These are phyloP conservation scores for Euptelea pleiosperma DNA, from an alignment of 164 flowering plant species.

Conservation along the genomic window DNA sequence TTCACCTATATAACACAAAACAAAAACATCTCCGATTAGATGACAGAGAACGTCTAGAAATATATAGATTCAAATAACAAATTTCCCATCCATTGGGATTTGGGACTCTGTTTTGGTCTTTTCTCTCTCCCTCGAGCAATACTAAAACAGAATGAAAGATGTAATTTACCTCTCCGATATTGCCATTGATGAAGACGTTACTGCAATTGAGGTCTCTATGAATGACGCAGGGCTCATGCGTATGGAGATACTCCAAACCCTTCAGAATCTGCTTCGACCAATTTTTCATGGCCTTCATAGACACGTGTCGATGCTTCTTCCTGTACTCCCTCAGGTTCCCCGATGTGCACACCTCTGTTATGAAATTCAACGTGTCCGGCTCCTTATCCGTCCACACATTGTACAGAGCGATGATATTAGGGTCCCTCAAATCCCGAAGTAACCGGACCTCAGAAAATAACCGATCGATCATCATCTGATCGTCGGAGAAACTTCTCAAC, in stretches of 20 bases:
- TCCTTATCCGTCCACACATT: constrained; percentile 51
- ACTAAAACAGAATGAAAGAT: background rate
- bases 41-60: no score
- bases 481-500: constrained; percentile 42
- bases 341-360: constrained; percentile 76
- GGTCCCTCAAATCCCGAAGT: constrained; percentile 39
- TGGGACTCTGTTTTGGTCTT: no score
- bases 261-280: constrained; percentile 74
- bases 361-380: constrained; percentile 54
- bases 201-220: constrained; percentile 86
- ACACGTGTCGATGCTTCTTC: constrained; percentile 66
- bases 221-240: constrained; percentile 69
- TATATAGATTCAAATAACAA: no score
- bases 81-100: no score
- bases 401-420: constrained; percentile 43
- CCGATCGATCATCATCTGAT: constrained; percentile 39
- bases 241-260: constrained; percentile 67
- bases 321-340: constrained; percentile 77
- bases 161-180: constrained; percentile 62
- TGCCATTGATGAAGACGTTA: constrained; percentile 79
- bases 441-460: constrained; percentile 49
- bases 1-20: constrained; percentile 44
- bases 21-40: background rate
- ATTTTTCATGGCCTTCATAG: constrained; percentile 68
- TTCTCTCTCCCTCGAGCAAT: no score